Percentiles rank a stretch among this genome's conserved stretches.
Conservation (phyloP, 2,329 filamentous ascomycete genomes). For the Byssochlamys sp. region DNA sequence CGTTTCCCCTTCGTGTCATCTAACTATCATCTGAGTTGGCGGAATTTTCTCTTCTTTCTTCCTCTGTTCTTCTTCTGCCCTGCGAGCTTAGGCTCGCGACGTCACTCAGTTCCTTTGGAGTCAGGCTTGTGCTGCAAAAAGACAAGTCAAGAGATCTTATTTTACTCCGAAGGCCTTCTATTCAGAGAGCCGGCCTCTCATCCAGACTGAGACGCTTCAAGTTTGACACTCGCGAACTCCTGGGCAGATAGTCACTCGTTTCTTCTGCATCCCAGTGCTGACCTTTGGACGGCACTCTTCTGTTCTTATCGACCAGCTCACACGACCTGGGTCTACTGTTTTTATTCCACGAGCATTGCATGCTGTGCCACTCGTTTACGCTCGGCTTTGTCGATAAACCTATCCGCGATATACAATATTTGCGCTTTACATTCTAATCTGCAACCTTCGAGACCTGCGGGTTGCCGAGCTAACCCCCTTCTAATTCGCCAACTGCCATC, state of each 20-base stretch:
- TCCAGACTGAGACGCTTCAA: constrained; percentile 12
- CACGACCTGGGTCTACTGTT: not conserved
- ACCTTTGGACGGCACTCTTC: not conserved
- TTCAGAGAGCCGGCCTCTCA: not conserved
- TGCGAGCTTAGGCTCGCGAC: not conserved
- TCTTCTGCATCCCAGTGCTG: constrained; percentile 3
- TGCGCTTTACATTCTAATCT: not conserved
- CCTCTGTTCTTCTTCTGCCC: not conserved
- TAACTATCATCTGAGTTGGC: not conserved
- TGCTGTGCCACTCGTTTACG: not conserved
- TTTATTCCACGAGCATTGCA: not conserved
- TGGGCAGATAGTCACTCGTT: constrained; percentile 13
- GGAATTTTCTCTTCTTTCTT: not conserved
- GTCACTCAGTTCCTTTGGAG: not conserved
- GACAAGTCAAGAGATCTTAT: constrained; percentile 1
- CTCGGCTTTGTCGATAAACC: not conserved
- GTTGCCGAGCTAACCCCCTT: not conserved
- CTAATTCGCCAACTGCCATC: not conserved
- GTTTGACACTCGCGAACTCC: constrained; percentile 18
- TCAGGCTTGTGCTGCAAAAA: not conserved
- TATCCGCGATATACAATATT: not conserved
- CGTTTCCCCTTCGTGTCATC: not conserved
- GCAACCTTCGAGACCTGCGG: not conserved
- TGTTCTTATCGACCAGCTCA: not conserved
- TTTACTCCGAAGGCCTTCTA: not conserved